These are phyloP conservation scores for Hericium erinaceus DNA, from an alignment of 768 basidiomycete genomes.

Conservation along the genomic window DNA sequence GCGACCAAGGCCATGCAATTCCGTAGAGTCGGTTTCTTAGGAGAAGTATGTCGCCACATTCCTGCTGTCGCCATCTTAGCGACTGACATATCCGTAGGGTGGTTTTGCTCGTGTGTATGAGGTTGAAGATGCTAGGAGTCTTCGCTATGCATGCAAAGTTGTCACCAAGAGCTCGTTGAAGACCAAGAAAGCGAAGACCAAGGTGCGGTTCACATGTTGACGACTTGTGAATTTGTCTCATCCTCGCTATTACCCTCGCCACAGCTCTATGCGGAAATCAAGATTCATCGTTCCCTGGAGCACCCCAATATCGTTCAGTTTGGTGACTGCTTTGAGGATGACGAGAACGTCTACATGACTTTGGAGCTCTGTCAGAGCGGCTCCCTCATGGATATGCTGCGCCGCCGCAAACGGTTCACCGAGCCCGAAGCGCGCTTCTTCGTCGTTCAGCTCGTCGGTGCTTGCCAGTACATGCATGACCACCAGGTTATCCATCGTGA, in stretches of 20 bases:
- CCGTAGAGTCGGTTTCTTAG: constrained; percentile 72
- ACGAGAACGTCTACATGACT: constrained; percentile 94
- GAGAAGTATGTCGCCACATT: constrained; percentile 55
- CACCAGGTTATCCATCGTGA: constrained; percentile 97
- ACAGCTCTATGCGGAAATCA: constrained; percentile 97
- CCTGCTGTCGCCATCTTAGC: neutral
- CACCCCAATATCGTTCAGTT: constrained; percentile 93
- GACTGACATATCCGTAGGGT: constrained; percentile 36
- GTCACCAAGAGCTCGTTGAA: constrained; percentile 87
- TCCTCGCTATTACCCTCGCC: neutral
- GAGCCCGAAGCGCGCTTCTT: constrained; percentile 92
- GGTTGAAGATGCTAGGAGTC: constrained; percentile 63
- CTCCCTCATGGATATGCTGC: constrained; percentile 85
- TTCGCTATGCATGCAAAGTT: constrained; percentile 81
- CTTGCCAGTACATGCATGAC: constrained; percentile 95
- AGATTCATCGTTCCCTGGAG: constrained; percentile 83
- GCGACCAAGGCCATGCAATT: constrained; percentile 47
- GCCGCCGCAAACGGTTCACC: constrained; percentile 75
- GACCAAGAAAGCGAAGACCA: constrained; percentile 95
- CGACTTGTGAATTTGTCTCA: neutral
- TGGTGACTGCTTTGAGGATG: constrained; percentile 91
- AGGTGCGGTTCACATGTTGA: constrained; percentile 39
- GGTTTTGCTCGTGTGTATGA: constrained; percentile 97
- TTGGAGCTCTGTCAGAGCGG: constrained; percentile 89
- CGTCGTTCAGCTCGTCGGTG: constrained; percentile 90